Evolutionary conservation across 1,139 yeast species (phyloP).

Genomic region (Candida frijolesensis): DNA sequence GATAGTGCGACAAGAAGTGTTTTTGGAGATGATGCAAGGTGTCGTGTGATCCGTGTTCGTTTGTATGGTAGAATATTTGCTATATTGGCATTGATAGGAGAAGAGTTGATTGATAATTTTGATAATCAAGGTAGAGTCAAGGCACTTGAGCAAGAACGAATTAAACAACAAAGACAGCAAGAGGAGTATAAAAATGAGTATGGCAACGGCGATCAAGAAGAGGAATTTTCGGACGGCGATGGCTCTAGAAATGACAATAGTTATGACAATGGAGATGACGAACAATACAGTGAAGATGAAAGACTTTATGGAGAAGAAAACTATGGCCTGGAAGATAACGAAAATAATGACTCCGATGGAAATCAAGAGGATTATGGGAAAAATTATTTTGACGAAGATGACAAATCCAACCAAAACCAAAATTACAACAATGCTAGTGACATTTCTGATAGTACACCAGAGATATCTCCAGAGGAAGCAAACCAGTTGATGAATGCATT

Average conservation of each 20-base stretch:
- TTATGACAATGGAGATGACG: not conserved
- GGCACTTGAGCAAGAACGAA: not conserved
- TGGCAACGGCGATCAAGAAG: not conserved
- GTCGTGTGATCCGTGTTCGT: slow-evolving; percentile 41
- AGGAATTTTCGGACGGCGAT: no score
- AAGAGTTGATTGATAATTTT: slow-evolving; percentile 12
- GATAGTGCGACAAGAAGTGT: slow-evolving; percentile 46
- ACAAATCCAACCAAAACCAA: no score
- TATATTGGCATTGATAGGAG: slow-evolving; percentile 62
- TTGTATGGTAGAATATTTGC: slow-evolving; percentile 31
- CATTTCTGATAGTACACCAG: not conserved
- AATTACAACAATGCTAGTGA: not conserved
- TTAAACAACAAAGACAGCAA: not conserved
- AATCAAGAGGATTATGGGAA: not conserved
- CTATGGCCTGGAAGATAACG: not conserved
- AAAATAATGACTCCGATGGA: not conserved
- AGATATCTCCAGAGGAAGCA: not conserved
- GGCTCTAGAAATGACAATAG: not conserved
- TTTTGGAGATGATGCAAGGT: slow-evolving; percentile 45
- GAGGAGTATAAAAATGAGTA: not conserved
- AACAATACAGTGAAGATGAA: not conserved
- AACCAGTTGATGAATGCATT: not conserved
- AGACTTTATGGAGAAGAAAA: not conserved
- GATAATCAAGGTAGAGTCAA: slow-evolving; percentile 10
- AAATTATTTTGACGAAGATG: no score